Evolutionary conservation across 176 grass and related monocot genomes (phyloP).

Genomic region (Thalia dealbata): DNA sequence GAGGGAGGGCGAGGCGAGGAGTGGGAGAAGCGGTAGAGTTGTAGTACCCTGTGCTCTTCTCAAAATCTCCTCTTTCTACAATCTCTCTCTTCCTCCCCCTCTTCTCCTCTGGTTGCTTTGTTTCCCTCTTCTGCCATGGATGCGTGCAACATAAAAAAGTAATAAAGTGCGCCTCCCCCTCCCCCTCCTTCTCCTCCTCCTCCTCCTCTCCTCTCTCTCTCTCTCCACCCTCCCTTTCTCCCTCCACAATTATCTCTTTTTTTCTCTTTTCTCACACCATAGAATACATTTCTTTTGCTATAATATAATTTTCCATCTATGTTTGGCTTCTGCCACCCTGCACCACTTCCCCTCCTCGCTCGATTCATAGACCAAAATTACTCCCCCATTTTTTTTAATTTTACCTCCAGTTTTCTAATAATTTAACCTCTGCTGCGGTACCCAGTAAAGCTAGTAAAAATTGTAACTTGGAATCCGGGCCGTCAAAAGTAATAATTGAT

Average conservation of each 20-base stretch:
- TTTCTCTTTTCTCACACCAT: neutral
- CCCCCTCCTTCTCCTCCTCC: neutral
- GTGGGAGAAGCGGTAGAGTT: neutral
- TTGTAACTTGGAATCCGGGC: neutral
- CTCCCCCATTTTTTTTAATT: neutral
- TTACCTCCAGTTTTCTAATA: neutral
- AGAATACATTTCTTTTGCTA: neutral
- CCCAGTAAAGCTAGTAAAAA: neutral
- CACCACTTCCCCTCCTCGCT: neutral
- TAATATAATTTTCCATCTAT: neutral
- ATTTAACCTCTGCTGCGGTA: neutral
- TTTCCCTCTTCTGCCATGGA: constrained; percentile 35
- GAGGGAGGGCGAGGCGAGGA: neutral
- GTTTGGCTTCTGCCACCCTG: neutral
- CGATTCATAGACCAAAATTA: neutral
- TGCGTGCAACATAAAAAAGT: constrained; percentile 98
- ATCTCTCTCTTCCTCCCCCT: neutral
- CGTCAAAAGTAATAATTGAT: neutral
- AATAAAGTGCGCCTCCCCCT: neutral
- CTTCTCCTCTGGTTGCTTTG: constrained; percentile 10
- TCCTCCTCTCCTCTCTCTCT: neutral
- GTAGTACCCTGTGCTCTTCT: neutral
- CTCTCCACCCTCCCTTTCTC: neutral
- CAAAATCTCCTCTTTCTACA: neutral
- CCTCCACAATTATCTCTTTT: too few species aligned